Evolutionary conservation across 139 green algal genomes (phyloP).

Genomic region (Monoraphidium neglectum): DNA sequence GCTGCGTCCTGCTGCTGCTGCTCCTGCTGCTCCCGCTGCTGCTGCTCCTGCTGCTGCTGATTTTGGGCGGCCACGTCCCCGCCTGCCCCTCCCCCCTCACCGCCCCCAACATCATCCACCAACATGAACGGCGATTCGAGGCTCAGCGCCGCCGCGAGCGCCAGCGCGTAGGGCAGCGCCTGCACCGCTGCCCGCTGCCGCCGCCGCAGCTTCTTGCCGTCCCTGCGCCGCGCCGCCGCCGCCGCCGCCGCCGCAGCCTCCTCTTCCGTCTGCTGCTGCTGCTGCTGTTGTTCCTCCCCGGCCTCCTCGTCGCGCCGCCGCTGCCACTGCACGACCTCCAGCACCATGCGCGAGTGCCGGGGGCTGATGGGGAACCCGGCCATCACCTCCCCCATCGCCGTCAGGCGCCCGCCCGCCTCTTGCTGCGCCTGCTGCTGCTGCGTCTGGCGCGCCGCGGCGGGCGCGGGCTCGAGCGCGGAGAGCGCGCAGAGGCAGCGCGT

Average conservation of each 20-base stretch:
- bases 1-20: constrained; percentile 63
- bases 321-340: constrained; percentile 65
- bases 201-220: neutral
- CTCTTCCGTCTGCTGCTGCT: constrained; percentile 10
- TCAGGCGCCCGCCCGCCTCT: constrained; percentile 50
- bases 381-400: constrained; percentile 81
- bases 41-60: constrained; percentile 78
- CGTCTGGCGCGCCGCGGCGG: neutral
- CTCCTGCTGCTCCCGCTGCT: constrained; percentile 77
- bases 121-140: constrained; percentile 88
- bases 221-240: neutral
- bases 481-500: constrained; percentile 70
- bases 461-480: constrained; percentile 49
- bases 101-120: constrained; percentile 41
- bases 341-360: constrained; percentile 88
- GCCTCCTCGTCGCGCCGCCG: constrained; percentile 4
- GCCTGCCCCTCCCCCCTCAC: constrained; percentile 24
- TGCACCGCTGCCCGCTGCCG: constrained; percentile 3
- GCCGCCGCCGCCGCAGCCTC: constrained; percentile 4
- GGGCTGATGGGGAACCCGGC: constrained; percentile 83
- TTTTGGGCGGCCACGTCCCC: too few species aligned
- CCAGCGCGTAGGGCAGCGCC: constrained; percentile 75
- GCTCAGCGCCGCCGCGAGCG: constrained; percentile 82
- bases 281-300: constrained; percentile 15
- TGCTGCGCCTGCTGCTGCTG: constrained; percentile 10